phyloP scores from a whole-genome alignment of 1,284 basidiomycete genomes.

The Vanrija sp. region DNA sequence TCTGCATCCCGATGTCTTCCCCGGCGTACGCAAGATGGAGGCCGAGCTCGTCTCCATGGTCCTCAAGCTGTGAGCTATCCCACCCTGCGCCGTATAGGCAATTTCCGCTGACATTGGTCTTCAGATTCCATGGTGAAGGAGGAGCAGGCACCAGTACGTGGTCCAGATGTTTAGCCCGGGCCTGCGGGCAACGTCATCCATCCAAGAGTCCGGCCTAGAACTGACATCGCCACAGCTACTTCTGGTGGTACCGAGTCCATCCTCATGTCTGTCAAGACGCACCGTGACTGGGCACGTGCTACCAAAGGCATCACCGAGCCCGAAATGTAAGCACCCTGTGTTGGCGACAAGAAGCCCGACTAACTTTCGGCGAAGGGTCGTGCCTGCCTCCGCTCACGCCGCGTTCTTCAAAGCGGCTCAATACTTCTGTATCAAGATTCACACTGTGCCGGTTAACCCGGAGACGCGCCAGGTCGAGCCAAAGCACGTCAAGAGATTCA shows the following conservation, averaged over 20 bases:
- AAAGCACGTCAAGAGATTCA: constrained; percentile 72
- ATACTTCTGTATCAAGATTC: constrained; percentile 90
- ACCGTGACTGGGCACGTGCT: constrained; percentile 84
- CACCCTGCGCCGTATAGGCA: not conserved
- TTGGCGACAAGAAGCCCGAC: constrained; percentile 8
- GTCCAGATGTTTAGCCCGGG: not conserved
- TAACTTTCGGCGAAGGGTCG: constrained; percentile 56
- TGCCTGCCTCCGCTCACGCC: constrained; percentile 83
- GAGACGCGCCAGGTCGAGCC: constrained; percentile 76
- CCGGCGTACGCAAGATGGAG: constrained; percentile 90
- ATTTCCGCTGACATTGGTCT: not conserved
- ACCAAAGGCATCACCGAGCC: constrained; percentile 86
- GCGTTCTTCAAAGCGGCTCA: constrained; percentile 91
- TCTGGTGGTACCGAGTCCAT: constrained; percentile 96
- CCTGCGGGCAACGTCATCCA: not conserved
- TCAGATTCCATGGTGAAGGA: constrained; percentile 72
- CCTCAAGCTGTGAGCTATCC: constrained; percentile 58
- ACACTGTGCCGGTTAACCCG: constrained; percentile 79
- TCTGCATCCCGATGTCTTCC: constrained; percentile 93
- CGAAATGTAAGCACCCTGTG: constrained; percentile 66
- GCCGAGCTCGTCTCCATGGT: constrained; percentile 95
- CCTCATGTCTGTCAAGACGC: constrained; percentile 76
- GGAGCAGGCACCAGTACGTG: constrained; percentile 70
- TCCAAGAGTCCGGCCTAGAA: not conserved
- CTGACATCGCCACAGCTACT: constrained; percentile 55